Evolutionary conservation across 2,329 filamentous ascomycete species (phyloP).

Genomic region (Pezicula radicicola): DNA sequence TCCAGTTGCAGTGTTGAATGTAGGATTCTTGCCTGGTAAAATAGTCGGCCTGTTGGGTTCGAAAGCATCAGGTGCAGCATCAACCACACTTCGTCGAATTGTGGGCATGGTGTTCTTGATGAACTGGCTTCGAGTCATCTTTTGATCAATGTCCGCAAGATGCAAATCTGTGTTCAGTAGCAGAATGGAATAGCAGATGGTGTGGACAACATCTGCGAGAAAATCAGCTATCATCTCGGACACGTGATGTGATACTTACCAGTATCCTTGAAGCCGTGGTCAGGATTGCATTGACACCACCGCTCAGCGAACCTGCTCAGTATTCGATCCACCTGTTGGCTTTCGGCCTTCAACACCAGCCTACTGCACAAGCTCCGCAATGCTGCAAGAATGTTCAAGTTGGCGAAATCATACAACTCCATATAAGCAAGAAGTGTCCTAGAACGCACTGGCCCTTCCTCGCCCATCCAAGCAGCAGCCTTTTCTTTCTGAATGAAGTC

Average conservation of each 20-base stretch:
- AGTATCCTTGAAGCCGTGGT: constrained; percentile 86
- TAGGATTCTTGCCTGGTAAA: constrained; percentile 36
- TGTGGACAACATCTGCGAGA: constrained; percentile 81
- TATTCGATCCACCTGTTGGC: constrained; percentile 94
- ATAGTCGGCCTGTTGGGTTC: constrained; percentile 49
- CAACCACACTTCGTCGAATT: constrained; percentile 71
- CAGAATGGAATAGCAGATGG: constrained; percentile 93
- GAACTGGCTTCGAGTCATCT: constrained; percentile 94
- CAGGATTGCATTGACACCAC: constrained; percentile 92
- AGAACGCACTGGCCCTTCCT: constrained; percentile 59
- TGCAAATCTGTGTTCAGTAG: constrained; percentile 95
- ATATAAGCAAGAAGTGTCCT: constrained; percentile 75
- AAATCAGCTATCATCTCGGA: constrained; percentile 9
- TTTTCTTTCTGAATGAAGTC: constrained; percentile 75
- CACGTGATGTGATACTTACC: constrained; percentile 50
- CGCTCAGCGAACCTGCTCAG: constrained; percentile 82
- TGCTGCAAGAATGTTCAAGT: constrained; percentile 74
- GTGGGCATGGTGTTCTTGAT: constrained; percentile 95
- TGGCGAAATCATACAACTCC: constrained; percentile 83
- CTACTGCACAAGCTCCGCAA: constrained; percentile 79
- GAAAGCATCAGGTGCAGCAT: constrained; percentile 67
- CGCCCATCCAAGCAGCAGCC: constrained; percentile 79
- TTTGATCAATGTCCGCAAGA: constrained; percentile 88
- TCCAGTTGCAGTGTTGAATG: constrained; percentile 19
- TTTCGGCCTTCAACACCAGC: constrained; percentile 83